phyloP scores from a whole-genome alignment of 1,284 basidiomycete genomes.

The Termitomyces sp. region DNA sequence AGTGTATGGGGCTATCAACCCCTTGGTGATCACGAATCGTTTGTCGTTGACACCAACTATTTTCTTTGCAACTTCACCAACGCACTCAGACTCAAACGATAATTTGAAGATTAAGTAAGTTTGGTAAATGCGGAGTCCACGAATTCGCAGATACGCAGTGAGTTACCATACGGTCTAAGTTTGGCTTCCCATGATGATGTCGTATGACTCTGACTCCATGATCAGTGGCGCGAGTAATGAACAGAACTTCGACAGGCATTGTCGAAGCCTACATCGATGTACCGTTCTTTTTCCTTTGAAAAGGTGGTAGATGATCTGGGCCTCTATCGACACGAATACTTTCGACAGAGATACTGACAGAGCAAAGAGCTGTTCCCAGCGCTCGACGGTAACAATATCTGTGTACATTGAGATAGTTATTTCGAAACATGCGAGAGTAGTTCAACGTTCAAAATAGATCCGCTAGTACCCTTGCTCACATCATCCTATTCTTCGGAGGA shows the following conservation, averaged over 20 bases:
- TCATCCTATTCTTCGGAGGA: slow-evolving; percentile 21
- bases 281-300: slow-evolving; percentile 27
- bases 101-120: background rate
- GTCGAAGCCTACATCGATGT: slow-evolving; percentile 26
- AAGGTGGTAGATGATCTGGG: slow-evolving; percentile 25
- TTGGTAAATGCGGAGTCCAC: background rate
- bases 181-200: slow-evolving; percentile 33
- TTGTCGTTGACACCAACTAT: slow-evolving; percentile 22
- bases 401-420: slow-evolving; percentile 33
- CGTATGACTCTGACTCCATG: slow-evolving; percentile 31
- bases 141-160: slow-evolving; percentile 6
- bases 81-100: background rate
- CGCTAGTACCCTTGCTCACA: background rate
- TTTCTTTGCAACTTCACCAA: slow-evolving; percentile 3
- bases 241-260: slow-evolving; percentile 12
- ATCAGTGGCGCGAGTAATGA: slow-evolving; percentile 28
- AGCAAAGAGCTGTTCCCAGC: slow-evolving; percentile 23
- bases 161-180: slow-evolving; percentile 29
- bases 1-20: slow-evolving; percentile 33
- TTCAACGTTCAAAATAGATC: too few relatives aligned
- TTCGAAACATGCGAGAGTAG: slow-evolving; percentile 35
- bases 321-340: slow-evolving; percentile 27
- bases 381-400: slow-evolving; percentile 22
- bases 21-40: slow-evolving; percentile 24
- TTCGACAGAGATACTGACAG: too few relatives aligned